A percentile compares a stretch with the other conserved stretches of the same genome.
phyloP scores from a whole-genome alignment of 805 yeast species.

The Saccharomycopsis sp. region DNA sequence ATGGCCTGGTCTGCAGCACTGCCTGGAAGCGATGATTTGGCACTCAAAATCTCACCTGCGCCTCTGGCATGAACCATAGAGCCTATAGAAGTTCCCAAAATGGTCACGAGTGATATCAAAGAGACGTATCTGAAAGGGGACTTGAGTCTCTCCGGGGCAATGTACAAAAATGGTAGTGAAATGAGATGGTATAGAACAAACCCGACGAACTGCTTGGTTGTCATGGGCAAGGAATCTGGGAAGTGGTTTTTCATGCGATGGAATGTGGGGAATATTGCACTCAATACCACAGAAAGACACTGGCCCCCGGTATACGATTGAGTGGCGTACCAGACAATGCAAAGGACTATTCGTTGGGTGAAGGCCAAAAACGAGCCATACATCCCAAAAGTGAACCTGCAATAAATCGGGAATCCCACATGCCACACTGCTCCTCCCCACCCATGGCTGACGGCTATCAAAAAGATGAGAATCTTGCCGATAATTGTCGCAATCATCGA shows the following conservation, averaged over 20 bases:
- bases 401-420: constrained; percentile 41
- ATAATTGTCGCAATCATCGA: constrained; percentile 39
- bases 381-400: constrained; percentile 41
- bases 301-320: constrained; percentile 43
- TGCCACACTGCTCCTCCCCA: constrained; percentile 44
- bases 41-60: constrained; percentile 29
- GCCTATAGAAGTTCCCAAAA: constrained; percentile 24
- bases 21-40: constrained; percentile 25
- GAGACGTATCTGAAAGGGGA: not conserved
- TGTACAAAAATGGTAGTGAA: constrained; percentile 21
- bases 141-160: constrained; percentile 25
- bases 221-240: constrained; percentile 31
- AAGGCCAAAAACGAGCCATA: constrained; percentile 40
- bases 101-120: not conserved
- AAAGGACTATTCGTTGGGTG: constrained; percentile 36
- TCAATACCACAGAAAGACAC: constrained; percentile 33
- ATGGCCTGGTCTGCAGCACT: constrained; percentile 22
- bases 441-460: constrained; percentile 38
- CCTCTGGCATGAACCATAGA: constrained; percentile 29
- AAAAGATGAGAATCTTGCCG: constrained; percentile 35
- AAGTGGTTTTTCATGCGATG: constrained; percentile 33
- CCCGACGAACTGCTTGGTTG: constrained; percentile 32
- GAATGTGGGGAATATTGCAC: constrained; percentile 34
- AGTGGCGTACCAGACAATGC: constrained; percentile 41
- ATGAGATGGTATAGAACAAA: constrained; percentile 29